Evolutionary conservation across 2,329 filamentous ascomycete species (phyloP).

Genomic region (Diplocarpon mali): DNA sequence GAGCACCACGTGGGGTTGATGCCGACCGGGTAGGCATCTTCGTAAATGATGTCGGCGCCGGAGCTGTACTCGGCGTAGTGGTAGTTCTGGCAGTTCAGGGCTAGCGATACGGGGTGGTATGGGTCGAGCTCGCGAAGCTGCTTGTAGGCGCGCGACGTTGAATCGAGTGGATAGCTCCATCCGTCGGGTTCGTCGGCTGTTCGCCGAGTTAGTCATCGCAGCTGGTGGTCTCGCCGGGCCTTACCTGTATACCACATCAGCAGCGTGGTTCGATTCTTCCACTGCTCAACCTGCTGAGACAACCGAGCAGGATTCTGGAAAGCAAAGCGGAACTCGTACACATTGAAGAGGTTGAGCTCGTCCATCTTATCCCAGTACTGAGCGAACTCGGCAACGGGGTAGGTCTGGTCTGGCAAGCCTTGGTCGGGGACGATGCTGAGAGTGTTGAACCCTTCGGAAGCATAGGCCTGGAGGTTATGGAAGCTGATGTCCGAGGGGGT

Average conservation of each 20-base stretch:
- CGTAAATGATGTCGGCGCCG: slow-evolving; percentile 40
- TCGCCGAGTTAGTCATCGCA: no score
- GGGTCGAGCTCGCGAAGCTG: slow-evolving; percentile 36
- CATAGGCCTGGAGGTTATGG: slow-evolving; percentile 30
- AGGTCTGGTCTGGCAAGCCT: slow-evolving; percentile 29
- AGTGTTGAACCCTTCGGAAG: slow-evolving; percentile 35
- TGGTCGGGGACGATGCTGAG: slow-evolving; percentile 32
- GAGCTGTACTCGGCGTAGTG: slow-evolving; percentile 38
- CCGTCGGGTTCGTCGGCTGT: slow-evolving; percentile 38
- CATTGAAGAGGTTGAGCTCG: slow-evolving; percentile 33
- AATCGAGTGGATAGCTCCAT: slow-evolving; percentile 30
- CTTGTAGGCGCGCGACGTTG: slow-evolving; percentile 33
- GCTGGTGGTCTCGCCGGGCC: no score
- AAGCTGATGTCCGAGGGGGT: slow-evolving; percentile 24
- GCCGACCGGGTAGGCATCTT: slow-evolving; percentile 39
- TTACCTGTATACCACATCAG: slow-evolving; percentile 40
- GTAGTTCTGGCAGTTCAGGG: slow-evolving; percentile 42
- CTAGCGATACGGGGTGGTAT: slow-evolving; percentile 41
- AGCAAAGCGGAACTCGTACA: slow-evolving; percentile 29
- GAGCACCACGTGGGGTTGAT: slow-evolving; percentile 35
- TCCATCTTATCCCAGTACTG: slow-evolving; percentile 34
- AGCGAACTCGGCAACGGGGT: slow-evolving; percentile 28
- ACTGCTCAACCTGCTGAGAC: slow-evolving; percentile 19
- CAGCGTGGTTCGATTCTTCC: slow-evolving; percentile 27
- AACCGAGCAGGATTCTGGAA: slow-evolving; percentile 30